Percentiles rank a stretch among this genome's conserved stretches.
phyloP scores from a whole-genome alignment of 441 rosid genomes.

The Arabidopsis lyrata region DNA sequence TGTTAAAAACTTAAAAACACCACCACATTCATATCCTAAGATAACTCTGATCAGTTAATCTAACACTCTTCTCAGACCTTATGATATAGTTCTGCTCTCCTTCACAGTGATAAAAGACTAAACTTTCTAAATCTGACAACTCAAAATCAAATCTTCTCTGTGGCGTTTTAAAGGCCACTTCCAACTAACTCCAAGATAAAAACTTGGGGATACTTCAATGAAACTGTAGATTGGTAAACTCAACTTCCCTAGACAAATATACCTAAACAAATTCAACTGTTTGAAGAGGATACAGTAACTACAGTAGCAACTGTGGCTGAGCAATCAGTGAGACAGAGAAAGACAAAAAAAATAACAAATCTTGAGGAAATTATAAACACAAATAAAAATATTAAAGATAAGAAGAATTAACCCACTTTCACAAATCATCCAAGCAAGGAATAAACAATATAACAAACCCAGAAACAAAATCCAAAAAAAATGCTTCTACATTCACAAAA shows the following conservation, averaged over 20 bases:
- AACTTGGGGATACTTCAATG: slow-evolving; percentile 25
- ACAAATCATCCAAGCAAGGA: slow-evolving; percentile 45
- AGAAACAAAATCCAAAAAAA: slow-evolving; percentile 11
- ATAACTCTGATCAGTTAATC: not conserved
- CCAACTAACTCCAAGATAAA: slow-evolving; percentile 14
- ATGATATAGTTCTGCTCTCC: slow-evolving; percentile 3
- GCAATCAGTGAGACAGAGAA: slow-evolving; percentile 35
- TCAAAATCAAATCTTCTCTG: not conserved
- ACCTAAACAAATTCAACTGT: slow-evolving; percentile 16
- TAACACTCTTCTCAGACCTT: slow-evolving; percentile 1
- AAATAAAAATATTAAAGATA: not conserved
- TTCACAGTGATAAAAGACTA: slow-evolving; percentile 8
- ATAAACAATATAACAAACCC: slow-evolving; percentile 29
- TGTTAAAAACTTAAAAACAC: not conserved
- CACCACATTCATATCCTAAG: slow-evolving; percentile 20
- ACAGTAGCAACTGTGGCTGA: slow-evolving; percentile 27
- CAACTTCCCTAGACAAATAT: slow-evolving; percentile 5
- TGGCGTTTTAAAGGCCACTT: not conserved
- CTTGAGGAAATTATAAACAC: not conserved
- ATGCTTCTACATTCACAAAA: not conserved
- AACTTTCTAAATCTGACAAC: slow-evolving; percentile 22
- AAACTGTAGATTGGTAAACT: slow-evolving; percentile 39
- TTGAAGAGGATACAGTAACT: slow-evolving; percentile 27
- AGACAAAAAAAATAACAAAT: not conserved
- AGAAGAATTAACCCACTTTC: slow-evolving; percentile 15